Evolutionary conservation across 1,284 basidiomycete genomes (phyloP).

Genomic region (Pseudozyma hubeiensis): DNA sequence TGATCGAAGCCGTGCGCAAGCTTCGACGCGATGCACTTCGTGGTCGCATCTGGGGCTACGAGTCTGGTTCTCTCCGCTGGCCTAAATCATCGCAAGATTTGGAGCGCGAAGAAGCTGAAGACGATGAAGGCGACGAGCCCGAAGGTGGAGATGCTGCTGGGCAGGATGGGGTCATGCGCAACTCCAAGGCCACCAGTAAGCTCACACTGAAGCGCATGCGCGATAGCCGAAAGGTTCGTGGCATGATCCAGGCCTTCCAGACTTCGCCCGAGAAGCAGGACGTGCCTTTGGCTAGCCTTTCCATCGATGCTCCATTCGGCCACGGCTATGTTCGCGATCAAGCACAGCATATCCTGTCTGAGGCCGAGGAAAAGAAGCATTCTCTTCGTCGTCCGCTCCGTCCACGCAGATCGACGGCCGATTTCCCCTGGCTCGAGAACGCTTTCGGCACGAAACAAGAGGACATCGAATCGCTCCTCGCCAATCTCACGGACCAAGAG

Average conservation of each 20-base stretch:
- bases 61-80: slow-evolving; percentile 40
- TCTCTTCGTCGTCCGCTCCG: slow-evolving; percentile 37
- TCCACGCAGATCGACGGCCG: slow-evolving; percentile 43
- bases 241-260: slow-evolving; percentile 60
- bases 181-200: slow-evolving; percentile 43
- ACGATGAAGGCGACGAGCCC: slow-evolving; percentile 5
- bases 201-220: slow-evolving; percentile 58
- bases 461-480: slow-evolving; percentile 42
- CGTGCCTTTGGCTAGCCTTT: slow-evolving; percentile 11
- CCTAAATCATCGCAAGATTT: slow-evolving; percentile 36
- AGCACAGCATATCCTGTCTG: slow-evolving; percentile 47
- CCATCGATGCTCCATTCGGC: slow-evolving; percentile 37
- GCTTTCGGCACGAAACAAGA: slow-evolving; percentile 16
- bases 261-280: slow-evolving; percentile 32
- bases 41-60: slow-evolving; percentile 60
- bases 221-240: slow-evolving; percentile 53
- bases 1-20: slow-evolving; percentile 60
- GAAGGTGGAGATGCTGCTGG: neutral
- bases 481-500: slow-evolving; percentile 40
- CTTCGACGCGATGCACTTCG: slow-evolving; percentile 56
- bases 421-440: slow-evolving; percentile 36
- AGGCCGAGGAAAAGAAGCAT: slow-evolving; percentile 43
- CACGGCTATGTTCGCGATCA: slow-evolving; percentile 53
- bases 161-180: slow-evolving; percentile 24
- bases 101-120: slow-evolving; percentile 28